These are phyloP conservation scores for Entophlyctis helioformis DNA, from an alignment of 192 early-diverging fungal genomes.

Conservation along the genomic window DNA sequence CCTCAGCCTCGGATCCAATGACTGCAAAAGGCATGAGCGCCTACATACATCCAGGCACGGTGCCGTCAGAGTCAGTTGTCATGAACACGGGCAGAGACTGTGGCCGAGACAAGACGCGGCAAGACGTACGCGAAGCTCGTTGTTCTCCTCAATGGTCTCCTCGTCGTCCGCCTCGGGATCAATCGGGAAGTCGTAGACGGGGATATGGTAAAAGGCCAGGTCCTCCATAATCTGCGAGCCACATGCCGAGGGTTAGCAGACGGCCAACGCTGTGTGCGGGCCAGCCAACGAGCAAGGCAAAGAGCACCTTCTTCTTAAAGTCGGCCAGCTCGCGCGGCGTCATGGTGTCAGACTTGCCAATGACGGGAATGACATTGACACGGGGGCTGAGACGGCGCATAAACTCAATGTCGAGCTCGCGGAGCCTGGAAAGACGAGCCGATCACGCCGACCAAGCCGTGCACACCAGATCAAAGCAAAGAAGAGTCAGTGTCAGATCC, in stretches of 20 bases:
- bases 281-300: too few relatives aligned
- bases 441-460: too few relatives aligned
- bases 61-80: too few relatives aligned
- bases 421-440: too few relatives aligned
- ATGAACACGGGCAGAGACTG: too few relatives aligned
- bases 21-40: conserved; percentile 44
- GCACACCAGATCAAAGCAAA: not conserved
- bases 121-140: conserved; percentile 64
- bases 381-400: conserved; percentile 84
- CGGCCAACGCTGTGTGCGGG: too few relatives aligned
- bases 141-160: conserved; percentile 96
- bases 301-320: conserved; percentile 85
- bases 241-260: too few relatives aligned
- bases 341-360: conserved; percentile 89
- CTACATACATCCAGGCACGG: too few relatives aligned
- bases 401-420: conserved; percentile 75
- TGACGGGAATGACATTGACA: conserved; percentile 92
- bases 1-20: conserved; percentile 49
- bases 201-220: conserved; percentile 88
- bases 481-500: conserved; percentile 4
- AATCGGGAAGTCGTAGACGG: conserved; percentile 96
- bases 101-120: too few relatives aligned
- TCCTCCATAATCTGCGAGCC: conserved; percentile 94
- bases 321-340: conserved; percentile 77
- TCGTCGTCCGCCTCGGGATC: conserved; percentile 96